phyloP scores from a whole-genome alignment of 2,329 filamentous ascomycete species.

The Hypocreales sp. region DNA sequence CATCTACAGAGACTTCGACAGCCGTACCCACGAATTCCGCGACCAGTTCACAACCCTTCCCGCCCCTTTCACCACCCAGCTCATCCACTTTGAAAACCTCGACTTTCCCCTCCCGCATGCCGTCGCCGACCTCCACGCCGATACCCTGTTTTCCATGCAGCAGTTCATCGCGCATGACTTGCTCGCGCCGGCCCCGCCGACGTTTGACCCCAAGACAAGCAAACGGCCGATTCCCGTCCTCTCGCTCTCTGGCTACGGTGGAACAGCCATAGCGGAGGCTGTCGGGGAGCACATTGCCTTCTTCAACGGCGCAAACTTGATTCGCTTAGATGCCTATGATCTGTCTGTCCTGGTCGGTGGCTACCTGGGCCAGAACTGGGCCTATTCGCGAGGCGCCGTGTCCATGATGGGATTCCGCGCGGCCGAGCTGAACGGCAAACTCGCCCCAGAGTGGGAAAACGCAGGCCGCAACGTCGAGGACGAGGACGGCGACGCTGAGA shows the following conservation, averaged over 20 bases:
- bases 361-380: conserved; percentile 50
- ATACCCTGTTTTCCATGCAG: conserved; percentile 16
- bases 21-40: conserved; percentile 11
- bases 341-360: conserved; percentile 53
- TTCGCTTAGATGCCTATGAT: conserved; percentile 53
- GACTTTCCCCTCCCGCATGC: conserved; percentile 17
- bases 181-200: conserved; percentile 9
- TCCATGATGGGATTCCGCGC: conserved; percentile 41
- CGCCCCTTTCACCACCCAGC: too few species aligned
- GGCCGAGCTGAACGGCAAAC: conserved; percentile 36
- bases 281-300: conserved; percentile 49
- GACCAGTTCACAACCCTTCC: conserved; percentile 13
- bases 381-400: conserved; percentile 28
- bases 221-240: conserved; percentile 23
- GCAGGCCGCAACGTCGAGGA: conserved; percentile 14
- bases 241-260: conserved; percentile 21
- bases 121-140: conserved; percentile 17
- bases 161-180: conserved; percentile 15
- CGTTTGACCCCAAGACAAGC: conserved; percentile 15
- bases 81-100: conserved; percentile 11
- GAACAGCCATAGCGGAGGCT: conserved; percentile 20
- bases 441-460: conserved; percentile 30
- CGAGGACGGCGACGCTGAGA: conserved; percentile 18
- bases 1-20: conserved; percentile 18
- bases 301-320: conserved; percentile 47